Percentiles rank a stretch among this genome's conserved stretches.
These are phyloP conservation scores for Diaporthe aspalathi DNA, from an alignment of 2,329 filamentous ascomycete genomes.

Conservation along the genomic window DNA sequence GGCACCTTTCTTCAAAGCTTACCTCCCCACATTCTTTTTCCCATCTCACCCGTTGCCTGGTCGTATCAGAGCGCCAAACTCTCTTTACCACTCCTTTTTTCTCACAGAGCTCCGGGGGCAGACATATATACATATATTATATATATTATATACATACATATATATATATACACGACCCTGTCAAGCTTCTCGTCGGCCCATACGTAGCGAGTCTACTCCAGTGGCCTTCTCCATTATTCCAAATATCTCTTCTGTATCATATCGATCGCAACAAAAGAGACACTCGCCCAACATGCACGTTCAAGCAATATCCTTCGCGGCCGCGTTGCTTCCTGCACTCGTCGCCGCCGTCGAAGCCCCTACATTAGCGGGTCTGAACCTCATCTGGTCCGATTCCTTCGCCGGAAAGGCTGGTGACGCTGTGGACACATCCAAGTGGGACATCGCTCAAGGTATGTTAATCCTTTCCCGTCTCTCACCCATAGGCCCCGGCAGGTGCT, in stretches of 20 bases:
- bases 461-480: too few relatives aligned
- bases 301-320: conserved; percentile 43
- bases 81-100: conserved; percentile 16
- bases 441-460: conserved; percentile 49
- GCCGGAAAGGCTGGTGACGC: conserved; percentile 49
- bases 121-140: conserved; percentile 7
- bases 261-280: background rate
- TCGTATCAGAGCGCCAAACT: conserved; percentile 1
- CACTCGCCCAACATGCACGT: conserved; percentile 32
- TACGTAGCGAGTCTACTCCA: conserved; percentile 36
- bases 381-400: conserved; percentile 59
- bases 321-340: conserved; percentile 45
- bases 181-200: background rate
- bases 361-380: conserved; percentile 52
- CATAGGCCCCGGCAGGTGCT: background rate
- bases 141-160: background rate
- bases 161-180: background rate
- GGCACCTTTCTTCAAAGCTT: conserved; percentile 30
- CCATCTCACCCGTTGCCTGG: conserved; percentile 6
- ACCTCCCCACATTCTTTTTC: conserved; percentile 37
- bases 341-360: conserved; percentile 54
- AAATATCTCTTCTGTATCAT: conserved; percentile 9
- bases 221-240: background rate
- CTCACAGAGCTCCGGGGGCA: conserved; percentile 1
- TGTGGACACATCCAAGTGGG: conserved; percentile 55